phyloP scores from a whole-genome alignment of 441 rosid species.

The Breynia disticha region DNA sequence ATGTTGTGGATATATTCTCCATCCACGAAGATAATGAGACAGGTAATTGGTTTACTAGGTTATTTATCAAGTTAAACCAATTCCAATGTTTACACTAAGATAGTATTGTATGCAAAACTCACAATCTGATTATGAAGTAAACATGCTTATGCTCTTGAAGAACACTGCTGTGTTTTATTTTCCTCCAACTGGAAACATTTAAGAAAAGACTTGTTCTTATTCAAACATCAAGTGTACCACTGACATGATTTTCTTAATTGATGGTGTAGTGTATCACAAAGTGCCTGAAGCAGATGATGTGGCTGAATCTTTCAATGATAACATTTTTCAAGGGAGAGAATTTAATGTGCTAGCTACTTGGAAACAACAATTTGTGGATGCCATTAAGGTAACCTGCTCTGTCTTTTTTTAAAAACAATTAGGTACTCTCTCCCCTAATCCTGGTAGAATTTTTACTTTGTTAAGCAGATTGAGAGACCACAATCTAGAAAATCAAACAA shows the following conservation, averaged over 20 bases:
- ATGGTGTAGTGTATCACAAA: constrained; percentile 42
- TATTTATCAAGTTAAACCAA: too few species aligned
- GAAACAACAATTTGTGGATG: constrained; percentile 78
- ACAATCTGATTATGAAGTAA: too few species aligned
- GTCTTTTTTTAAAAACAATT: too few species aligned
- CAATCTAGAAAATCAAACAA: constrained; percentile 49
- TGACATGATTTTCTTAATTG: not conserved
- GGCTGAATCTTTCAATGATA: constrained; percentile 29
- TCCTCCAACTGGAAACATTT: too few species aligned
- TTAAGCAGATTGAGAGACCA: constrained; percentile 53
- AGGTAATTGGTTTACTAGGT: constrained; percentile 23
- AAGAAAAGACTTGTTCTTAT: too few species aligned
- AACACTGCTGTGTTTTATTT: too few species aligned
- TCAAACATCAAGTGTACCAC: not conserved
- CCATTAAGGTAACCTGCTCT: constrained; percentile 32
- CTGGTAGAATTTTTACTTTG: constrained; percentile 11
- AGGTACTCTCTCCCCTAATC: not conserved
- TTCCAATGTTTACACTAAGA: too few species aligned
- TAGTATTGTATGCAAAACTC: too few species aligned
- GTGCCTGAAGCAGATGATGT: constrained; percentile 34
- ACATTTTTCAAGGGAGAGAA: constrained; percentile 21
- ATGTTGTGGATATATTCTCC: constrained; percentile 73
- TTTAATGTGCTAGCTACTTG: constrained; percentile 35
- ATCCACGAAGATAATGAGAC: constrained; percentile 44
- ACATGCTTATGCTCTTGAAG: too few species aligned